Percentiles rank a stretch among this genome's conserved stretches.
Evolutionary conservation across 768 basidiomycete species (phyloP).

Genomic region (Rhizopogon salebrosus): DNA sequence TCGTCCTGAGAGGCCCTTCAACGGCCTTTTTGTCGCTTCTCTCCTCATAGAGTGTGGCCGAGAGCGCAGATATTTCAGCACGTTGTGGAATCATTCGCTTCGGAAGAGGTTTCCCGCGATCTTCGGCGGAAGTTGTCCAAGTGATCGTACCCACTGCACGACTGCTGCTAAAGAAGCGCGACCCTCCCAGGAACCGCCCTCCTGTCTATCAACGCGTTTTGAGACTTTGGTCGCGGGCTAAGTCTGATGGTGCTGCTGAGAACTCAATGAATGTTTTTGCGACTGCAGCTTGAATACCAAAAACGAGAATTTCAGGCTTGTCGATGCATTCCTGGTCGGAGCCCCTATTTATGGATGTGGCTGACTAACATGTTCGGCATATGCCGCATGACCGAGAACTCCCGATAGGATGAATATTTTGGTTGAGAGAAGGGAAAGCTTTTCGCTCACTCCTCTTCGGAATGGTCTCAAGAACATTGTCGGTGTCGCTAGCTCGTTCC

Average conservation of each 20-base stretch:
- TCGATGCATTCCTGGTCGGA: too few relatives aligned
- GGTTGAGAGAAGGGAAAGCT: not conserved
- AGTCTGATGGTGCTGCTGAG: not conserved
- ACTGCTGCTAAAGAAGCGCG: constrained; percentile 54
- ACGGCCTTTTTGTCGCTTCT: constrained; percentile 8
- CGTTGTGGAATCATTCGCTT: constrained; percentile 25
- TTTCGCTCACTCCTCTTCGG: constrained; percentile 16
- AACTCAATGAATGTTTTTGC: constrained; percentile 40
- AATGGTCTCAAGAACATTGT: constrained; percentile 45
- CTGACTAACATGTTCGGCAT: constrained; percentile 10
- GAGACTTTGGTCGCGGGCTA: not conserved
- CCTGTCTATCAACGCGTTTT: constrained; percentile 27
- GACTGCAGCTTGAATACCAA: constrained; percentile 53
- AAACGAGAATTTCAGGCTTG: constrained; percentile 32
- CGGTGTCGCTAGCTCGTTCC: constrained; percentile 37
- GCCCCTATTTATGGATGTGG: not conserved
- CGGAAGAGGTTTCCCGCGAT: constrained; percentile 38
- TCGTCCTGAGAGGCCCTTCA: constrained; percentile 12
- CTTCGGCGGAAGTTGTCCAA: constrained; percentile 40
- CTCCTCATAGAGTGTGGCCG: constrained; percentile 24
- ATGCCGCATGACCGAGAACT: constrained; percentile 26
- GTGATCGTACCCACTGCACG: constrained; percentile 50
- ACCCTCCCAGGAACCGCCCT: constrained; percentile 58
- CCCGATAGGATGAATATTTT: constrained; percentile 21
- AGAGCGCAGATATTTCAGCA: constrained; percentile 33